Evolutionary conservation across 768 basidiomycete species (phyloP).

Genomic region (Pulveroboletus sp.): DNA sequence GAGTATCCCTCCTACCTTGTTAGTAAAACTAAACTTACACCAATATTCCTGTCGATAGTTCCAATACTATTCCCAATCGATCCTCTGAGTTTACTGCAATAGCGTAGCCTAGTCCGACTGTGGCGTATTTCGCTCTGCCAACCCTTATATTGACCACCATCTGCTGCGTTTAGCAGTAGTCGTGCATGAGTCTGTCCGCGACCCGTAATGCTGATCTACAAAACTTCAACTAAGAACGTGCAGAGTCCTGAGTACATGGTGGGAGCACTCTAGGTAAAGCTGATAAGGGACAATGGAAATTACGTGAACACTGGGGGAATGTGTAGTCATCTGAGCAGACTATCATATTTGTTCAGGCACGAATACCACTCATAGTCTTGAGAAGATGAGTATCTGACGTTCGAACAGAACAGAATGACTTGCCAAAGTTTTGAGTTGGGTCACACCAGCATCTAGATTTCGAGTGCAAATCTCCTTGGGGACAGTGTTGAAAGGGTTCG

Average conservation of each 20-base stretch:
- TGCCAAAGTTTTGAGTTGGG: slow-evolving; percentile 65
- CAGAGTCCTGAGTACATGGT: background rate
- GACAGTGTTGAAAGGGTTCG: slow-evolving; percentile 75
- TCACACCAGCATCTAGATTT: slow-evolving; percentile 70
- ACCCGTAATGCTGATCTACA: background rate
- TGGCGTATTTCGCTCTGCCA: background rate
- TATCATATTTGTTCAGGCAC: slow-evolving; percentile 74
- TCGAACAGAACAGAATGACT: slow-evolving; percentile 12
- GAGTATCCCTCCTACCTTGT: slow-evolving; percentile 24
- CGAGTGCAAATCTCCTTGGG: slow-evolving; percentile 49
- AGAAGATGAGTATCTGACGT: background rate
- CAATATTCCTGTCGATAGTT: slow-evolving; percentile 44
- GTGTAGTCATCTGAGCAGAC: slow-evolving; percentile 39
- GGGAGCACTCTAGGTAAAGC: background rate
- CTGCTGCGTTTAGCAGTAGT: background rate
- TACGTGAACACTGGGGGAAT: background rate
- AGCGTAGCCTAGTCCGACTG: background rate
- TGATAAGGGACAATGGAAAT: background rate
- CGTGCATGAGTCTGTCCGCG: slow-evolving; percentile 2
- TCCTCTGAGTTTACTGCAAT: slow-evolving; percentile 43
- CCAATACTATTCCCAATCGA: slow-evolving; percentile 92
- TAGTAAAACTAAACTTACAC: background rate
- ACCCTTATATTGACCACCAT: background rate
- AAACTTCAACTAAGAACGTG: background rate
- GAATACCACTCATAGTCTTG: slow-evolving; percentile 85